A percentile compares a stretch with the other conserved stretches of the same genome.
Conservation (phyloP, 148 eudicot genomes). For the Rhododendron kiyosumense region DNA sequence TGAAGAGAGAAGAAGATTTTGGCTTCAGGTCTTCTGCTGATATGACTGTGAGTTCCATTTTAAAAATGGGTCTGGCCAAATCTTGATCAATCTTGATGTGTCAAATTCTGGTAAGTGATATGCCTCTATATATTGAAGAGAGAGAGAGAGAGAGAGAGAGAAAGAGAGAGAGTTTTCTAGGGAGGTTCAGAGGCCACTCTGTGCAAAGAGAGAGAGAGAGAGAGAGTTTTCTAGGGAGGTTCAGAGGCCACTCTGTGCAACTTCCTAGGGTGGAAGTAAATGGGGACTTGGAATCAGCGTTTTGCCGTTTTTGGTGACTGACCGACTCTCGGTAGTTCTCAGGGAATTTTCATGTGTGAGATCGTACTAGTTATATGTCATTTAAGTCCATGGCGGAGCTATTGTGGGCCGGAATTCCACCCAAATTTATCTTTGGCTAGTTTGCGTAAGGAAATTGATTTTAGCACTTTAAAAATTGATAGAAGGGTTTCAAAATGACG, state of each 20-base stretch:
- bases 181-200: background rate
- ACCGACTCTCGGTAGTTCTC: background rate
- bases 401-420: too few relatives aligned
- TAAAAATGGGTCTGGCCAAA: background rate
- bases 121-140: background rate
- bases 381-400: too few relatives aligned
- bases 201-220: background rate
- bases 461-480: too few relatives aligned
- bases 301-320: background rate
- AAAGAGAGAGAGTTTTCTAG: background rate
- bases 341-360: background rate
- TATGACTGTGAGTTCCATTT: constrained; percentile 40
- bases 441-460: too few relatives aligned
- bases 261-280: background rate
- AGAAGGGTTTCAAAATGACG: too few relatives aligned
- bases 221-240: background rate
- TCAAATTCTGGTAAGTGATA: too few relatives aligned
- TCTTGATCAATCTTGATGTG: background rate
- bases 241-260: background rate
- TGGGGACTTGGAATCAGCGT: background rate
- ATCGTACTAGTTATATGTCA: too few relatives aligned
- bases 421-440: too few relatives aligned
- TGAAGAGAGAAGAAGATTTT: constrained; percentile 19
- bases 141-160: background rate
- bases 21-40: constrained; percentile 56